Evolutionary conservation across 2,329 filamentous ascomycete species (phyloP), one percentile per base, ranked within the genome.

Genomic region (Cercospora sp.): DNA sequence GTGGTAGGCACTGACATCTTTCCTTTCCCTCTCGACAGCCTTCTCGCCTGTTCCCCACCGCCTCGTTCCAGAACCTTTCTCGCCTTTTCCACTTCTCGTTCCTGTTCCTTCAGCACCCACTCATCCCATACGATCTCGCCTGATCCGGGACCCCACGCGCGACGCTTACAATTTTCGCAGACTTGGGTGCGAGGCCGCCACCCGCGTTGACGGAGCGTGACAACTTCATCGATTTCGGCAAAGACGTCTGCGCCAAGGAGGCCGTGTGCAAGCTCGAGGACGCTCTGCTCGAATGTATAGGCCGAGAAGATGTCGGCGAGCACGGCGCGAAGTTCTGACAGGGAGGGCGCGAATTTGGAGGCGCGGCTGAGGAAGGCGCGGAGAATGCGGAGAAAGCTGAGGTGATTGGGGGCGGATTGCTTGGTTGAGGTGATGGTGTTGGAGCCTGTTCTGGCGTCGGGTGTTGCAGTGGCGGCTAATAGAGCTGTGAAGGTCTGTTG

Each of bases 401-500:
- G 78, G 66, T 92, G 89, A 67, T 82, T 79, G 2, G 26, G 26
- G 80, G 69, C 77, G 42, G 63, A 63, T 26, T 53, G 53, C 59
- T 58, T 68, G 30, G 30, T 57, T 33, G 30, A n/a, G 6, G 20
- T 26, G n/a, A n/a, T 40, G 40, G 12, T 40, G 73, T 45, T 57
- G 9, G 13, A 59, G 71, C 58, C 62, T 26, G 40, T 9, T 59
- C 78, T 68, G 79, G 76, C 59, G 72, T 70, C 74, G 3, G 78
- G 76, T 10, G 79, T 80, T 16, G 92, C 92, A 0, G 91, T 94
- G 42, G 91, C 89, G 1, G 90, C 88, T 26, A 97, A 86, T 16
- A 98, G 85, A 0, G 93, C 90, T 3, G 93, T 97, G 77, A 99
- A 98, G 1, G 91, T 91, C 74, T 94, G 90, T 77, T 99, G 95